Base-by-base conservation (phyloP, 2,329 filamentous ascomycete species). In the Xylariaceae sp. region DNA sequence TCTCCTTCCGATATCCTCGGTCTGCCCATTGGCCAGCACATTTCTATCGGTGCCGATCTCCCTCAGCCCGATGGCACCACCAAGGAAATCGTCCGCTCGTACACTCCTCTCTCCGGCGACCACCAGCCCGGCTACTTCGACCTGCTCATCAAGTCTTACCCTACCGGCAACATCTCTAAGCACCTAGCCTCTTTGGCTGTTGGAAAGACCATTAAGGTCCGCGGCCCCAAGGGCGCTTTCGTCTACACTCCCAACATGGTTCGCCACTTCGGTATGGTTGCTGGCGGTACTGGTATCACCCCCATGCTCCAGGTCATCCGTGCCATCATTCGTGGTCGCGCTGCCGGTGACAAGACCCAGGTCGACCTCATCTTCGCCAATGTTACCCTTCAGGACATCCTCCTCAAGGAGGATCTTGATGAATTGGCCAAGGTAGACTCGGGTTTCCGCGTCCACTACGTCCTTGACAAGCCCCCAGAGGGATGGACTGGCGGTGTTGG, bases 161-260 rank as follows among this genome's bases (percentile, higher is more conserved):
- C 92, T 2, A 92, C 91, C 67, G 94, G 94, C 70, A 97, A 97
- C 81, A 97, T 99, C 81, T 95, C 90, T 75, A 92, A 91, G 79
- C 83, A 96, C 77, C 87, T 99, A 78, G 90, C 91, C 51, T 86
- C 84, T 10, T 84, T 99, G 63, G 84, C 83, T 64, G 82, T 97
- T 62, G 92, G 93, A 63, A 86, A 96, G 76, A 88, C 83, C 62
- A 94, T 99, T 82, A 90, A 90, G 74, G 88, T 97, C 70, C 87
- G 85, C 70, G 94, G 94, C 8, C 94, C 94, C 76, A 97, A 97
- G 83, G 94, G 94, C 68, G 93, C 93, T 69, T 97, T 99, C 82
- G 90, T 96, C 64, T 99, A 99, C 80, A 90, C 88, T 15, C 92
- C 93, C 69, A 97, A 97, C 82, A 93, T 99, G 89, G 90, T 93